phyloP scores from a whole-genome alignment of 2,329 filamentous ascomycete species.

The Aspergillus brasiliensis region DNA sequence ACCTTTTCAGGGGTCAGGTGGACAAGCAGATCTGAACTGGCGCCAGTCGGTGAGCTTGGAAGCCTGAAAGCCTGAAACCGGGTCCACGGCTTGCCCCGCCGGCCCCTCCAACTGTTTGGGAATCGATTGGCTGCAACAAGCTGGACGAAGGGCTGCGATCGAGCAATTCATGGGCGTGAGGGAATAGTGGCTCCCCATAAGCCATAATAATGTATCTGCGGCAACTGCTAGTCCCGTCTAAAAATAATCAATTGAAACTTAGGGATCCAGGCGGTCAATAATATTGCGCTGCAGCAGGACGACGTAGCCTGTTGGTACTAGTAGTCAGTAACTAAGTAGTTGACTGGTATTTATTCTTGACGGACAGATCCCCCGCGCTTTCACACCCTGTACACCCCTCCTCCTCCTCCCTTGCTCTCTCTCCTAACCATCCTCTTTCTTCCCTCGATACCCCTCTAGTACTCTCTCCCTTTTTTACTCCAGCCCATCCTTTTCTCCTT shows the following conservation, averaged over 20 bases:
- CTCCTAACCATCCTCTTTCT: not conserved
- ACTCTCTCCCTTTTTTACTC: not conserved
- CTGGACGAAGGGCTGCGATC: constrained; percentile 6
- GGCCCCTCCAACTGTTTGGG: not conserved
- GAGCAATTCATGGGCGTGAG: constrained; percentile 3
- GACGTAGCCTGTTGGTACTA: not conserved
- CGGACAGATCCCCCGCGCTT: constrained; percentile 20
- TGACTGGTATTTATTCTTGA: constrained; percentile 3
- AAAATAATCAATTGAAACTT: constrained; percentile 16
- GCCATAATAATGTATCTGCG: not conserved
- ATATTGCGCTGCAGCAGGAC: not conserved
- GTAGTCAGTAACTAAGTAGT: not conserved
- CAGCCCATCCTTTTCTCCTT: not conserved
- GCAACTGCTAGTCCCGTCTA: constrained; percentile 9
- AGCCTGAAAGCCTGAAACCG: constrained; percentile 17
- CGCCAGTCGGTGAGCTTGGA: constrained; percentile 7
- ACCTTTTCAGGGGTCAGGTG: not conserved
- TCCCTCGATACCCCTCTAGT: constrained; percentile 1
- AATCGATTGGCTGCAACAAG: constrained; percentile 13
- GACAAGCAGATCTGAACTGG: constrained; percentile 5
- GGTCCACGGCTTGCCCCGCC: constrained; percentile 15
- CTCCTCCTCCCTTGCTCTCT: constrained; percentile 11
- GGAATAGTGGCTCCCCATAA: constrained; percentile 9
- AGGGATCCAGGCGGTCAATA: constrained; percentile 17
- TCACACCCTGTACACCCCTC: constrained; percentile 16